Percentiles rank a stretch among this genome's conserved stretches.
Evolutionary conservation across 2,329 filamentous ascomycete species (phyloP).

Genomic region (Botrytis porri): DNA sequence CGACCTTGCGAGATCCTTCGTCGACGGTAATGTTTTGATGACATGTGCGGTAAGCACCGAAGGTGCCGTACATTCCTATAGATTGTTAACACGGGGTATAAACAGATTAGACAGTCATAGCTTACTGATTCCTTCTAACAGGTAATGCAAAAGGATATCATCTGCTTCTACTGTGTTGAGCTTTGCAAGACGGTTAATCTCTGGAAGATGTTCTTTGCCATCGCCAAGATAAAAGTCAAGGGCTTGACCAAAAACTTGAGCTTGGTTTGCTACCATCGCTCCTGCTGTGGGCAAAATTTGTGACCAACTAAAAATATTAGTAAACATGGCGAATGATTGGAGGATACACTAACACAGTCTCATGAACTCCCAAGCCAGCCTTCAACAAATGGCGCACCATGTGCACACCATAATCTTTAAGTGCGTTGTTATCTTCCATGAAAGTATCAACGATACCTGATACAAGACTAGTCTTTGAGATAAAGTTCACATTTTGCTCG

Average conservation of each 20-base stretch:
- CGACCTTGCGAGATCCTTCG: conserved; percentile 10
- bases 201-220: conserved; percentile 53
- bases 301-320: conserved; percentile 44
- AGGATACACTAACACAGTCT: conserved; percentile 44
- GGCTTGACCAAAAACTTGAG: conserved; percentile 67
- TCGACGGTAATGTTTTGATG: conserved; percentile 17
- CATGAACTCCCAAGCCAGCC: conserved; percentile 56
- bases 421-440: conserved; percentile 46
- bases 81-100: neutral
- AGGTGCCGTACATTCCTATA: conserved; percentile 54
- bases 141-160: conserved; percentile 62
- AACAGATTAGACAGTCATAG: neutral
- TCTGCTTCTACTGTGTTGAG: conserved; percentile 55
- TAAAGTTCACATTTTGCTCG: conserved; percentile 60
- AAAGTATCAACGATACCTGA: conserved; percentile 22
- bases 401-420: conserved; percentile 55
- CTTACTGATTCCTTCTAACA: conserved; percentile 53
- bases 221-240: conserved; percentile 67
- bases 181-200: conserved; percentile 58
- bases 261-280: conserved; percentile 67
- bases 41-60: conserved; percentile 54
- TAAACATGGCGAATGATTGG: conserved; percentile 49
- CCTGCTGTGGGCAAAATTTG: conserved; percentile 62
- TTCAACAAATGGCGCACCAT: conserved; percentile 63
- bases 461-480: conserved; percentile 24